Conservation (phyloP, 2,329 filamentous ascomycete species). For the Diplodia corticola region DNA sequence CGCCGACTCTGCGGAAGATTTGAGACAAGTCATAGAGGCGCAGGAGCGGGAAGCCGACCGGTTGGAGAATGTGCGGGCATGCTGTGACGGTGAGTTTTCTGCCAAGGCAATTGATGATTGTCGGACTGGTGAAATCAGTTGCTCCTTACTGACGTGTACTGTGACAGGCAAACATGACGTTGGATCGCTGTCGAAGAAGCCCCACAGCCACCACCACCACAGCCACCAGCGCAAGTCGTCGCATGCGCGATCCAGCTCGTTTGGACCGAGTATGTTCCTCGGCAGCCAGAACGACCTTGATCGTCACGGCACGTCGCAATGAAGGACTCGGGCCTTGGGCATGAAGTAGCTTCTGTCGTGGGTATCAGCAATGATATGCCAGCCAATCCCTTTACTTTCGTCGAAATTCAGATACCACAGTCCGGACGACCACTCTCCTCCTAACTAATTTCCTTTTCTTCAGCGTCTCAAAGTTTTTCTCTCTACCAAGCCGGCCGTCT, state of each 20-base stretch:
- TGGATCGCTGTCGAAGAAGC: conserved; percentile 44
- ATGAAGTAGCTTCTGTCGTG: conserved; percentile 17
- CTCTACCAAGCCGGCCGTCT: conserved; percentile 9
- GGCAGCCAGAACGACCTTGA: conserved; percentile 12
- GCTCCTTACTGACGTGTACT: conserved; percentile 19
- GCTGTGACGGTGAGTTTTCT: conserved; percentile 72
- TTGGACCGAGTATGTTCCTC: conserved; percentile 16
- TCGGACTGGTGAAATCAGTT: neutral
- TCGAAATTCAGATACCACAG: conserved; percentile 23
- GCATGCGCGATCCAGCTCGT: conserved; percentile 19
- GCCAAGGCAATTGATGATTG: conserved; percentile 50
- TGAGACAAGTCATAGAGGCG: conserved; percentile 74
- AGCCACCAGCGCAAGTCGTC: conserved; percentile 15
- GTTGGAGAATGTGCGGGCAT: conserved; percentile 93
- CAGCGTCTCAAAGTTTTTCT: conserved; percentile 16
- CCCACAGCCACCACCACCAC: conserved; percentile 29
- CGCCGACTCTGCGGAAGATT: conserved; percentile 74
- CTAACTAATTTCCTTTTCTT: conserved; percentile 13
- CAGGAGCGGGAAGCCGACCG: conserved; percentile 75
- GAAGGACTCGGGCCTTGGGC: conserved; percentile 5
- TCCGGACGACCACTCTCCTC: conserved; percentile 10
- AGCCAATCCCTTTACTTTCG: conserved; percentile 15
- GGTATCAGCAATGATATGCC: conserved; percentile 20
- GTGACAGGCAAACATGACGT: conserved; percentile 53
- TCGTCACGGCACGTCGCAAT: conserved; percentile 9